Conservation (phyloP, 805 yeast species). For the Candida palmyrensis region DNA sequence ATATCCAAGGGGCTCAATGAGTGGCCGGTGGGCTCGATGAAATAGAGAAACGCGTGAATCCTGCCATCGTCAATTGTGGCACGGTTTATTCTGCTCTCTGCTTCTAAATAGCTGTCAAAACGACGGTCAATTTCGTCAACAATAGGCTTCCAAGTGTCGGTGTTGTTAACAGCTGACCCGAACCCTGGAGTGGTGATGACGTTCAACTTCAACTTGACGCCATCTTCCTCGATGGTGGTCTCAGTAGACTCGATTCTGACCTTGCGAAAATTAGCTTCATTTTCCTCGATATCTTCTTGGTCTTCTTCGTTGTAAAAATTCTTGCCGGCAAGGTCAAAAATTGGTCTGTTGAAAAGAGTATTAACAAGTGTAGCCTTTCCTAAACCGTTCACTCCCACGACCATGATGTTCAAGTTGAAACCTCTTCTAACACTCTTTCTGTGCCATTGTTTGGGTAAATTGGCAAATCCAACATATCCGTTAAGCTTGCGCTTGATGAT, state of each 20-base stretch:
- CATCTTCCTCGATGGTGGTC: slow-evolving; percentile 73
- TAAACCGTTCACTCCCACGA: slow-evolving; percentile 86
- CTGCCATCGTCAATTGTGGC: slow-evolving; percentile 69
- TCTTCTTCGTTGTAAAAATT: slow-evolving; percentile 7
- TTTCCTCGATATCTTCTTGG: slow-evolving; percentile 15
- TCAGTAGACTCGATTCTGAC: slow-evolving; percentile 23
- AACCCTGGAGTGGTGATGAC: slow-evolving; percentile 92
- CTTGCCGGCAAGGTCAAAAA: slow-evolving; percentile 16
- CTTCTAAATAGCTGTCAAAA: slow-evolving; percentile 83
- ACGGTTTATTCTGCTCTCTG: slow-evolving; percentile 63
- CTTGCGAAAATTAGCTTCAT: slow-evolving; percentile 22
- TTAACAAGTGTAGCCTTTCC: slow-evolving; percentile 92
- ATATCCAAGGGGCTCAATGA: slow-evolving; percentile 83
- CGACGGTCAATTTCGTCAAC: slow-evolving; percentile 89
- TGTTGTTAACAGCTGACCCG: slow-evolving; percentile 85
- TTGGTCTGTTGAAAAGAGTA: slow-evolving; percentile 63
- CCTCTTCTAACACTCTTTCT: slow-evolving; percentile 88
- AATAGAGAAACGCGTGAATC: slow-evolving; percentile 87
- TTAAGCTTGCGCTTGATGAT: slow-evolving; percentile 78
- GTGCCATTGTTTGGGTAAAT: slow-evolving; percentile 98
- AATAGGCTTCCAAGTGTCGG: slow-evolving; percentile 81
- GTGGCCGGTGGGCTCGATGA: slow-evolving; percentile 89
- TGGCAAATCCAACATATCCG: slow-evolving; percentile 95
- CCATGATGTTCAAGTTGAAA: slow-evolving; percentile 81
- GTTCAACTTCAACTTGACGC: slow-evolving; percentile 74